Conservation (phyloP, 352 stramenopile species). For the Pythium oligandrum region DNA sequence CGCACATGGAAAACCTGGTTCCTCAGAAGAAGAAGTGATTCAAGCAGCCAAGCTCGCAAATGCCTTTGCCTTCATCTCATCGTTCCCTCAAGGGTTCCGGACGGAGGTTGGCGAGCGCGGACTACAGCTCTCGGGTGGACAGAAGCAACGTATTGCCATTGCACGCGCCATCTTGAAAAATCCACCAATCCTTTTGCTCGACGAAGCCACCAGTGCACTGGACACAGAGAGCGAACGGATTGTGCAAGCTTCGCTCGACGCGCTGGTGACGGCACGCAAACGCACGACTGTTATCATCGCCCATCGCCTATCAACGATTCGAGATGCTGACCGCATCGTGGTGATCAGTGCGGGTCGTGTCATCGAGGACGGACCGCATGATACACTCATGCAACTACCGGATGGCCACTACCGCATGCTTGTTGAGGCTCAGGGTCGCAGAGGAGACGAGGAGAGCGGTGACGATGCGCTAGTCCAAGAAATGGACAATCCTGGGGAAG, state of each 20-base stretch:
- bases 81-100: constrained; percentile 85
- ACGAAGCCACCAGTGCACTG: constrained; percentile 88
- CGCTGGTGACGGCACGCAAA: constrained; percentile 29
- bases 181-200: constrained; percentile 82
- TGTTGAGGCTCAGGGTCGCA: constrained; percentile 31
- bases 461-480: constrained; percentile 1
- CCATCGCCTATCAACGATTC: constrained; percentile 92
- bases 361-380: constrained; percentile 91
- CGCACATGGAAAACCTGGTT: constrained; percentile 1
- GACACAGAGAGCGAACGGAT: constrained; percentile 79
- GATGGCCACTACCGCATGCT: constrained; percentile 41
- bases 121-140: constrained; percentile 87
- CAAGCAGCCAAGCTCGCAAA: constrained; percentile 12
- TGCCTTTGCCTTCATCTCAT: constrained; percentile 52
- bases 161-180: constrained; percentile 90
- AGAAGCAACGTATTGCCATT: constrained; percentile 93
- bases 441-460: background rate
- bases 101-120: constrained; percentile 87
- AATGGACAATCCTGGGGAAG: background rate
- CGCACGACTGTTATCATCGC: constrained; percentile 93
- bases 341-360: constrained; percentile 90
- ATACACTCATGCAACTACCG: constrained; percentile 77
- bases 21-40: constrained; percentile 6
- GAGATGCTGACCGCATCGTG: constrained; percentile 93
- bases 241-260: constrained; percentile 79